Percentiles rank a stretch among this genome's conserved stretches.
Conservation (phyloP, 345 rosid genomes). For the Gossypium turneri region DNA sequence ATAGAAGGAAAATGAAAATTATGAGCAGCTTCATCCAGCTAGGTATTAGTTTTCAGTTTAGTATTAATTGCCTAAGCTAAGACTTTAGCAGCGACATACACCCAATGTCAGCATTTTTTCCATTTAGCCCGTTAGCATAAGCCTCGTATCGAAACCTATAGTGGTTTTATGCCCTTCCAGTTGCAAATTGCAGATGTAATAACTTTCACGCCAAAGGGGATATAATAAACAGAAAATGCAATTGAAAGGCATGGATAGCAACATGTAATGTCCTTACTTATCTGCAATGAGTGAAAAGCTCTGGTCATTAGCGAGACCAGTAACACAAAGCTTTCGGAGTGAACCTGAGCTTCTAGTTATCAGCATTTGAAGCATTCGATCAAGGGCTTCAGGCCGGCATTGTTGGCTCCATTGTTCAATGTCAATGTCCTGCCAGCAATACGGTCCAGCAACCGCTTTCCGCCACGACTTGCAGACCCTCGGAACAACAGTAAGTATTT, state of each 20-base stretch:
- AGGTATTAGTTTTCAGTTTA: background rate
- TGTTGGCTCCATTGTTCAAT: constrained; percentile 31
- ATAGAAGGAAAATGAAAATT: background rate
- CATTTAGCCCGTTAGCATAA: background rate
- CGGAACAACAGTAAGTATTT: constrained; percentile 26
- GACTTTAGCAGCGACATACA: background rate
- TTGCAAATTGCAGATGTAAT: background rate
- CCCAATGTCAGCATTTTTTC: background rate
- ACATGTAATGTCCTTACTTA: constrained; percentile 20
- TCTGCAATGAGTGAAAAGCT: constrained; percentile 28
- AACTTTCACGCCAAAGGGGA: background rate
- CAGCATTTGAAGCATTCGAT: constrained; percentile 26
- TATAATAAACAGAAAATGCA: background rate
- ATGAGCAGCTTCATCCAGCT: constrained; percentile 5
- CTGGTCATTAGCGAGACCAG: constrained; percentile 14
- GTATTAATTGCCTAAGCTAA: background rate
- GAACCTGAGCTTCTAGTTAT: constrained; percentile 27
- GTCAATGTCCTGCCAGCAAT: constrained; percentile 34
- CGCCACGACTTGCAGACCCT: constrained; percentile 30
- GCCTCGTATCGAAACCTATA: background rate
- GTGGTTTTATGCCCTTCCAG: background rate
- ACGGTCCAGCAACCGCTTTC: constrained; percentile 20
- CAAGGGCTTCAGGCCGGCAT: constrained; percentile 17
- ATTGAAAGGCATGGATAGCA: background rate
- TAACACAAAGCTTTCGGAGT: constrained; percentile 26